Conservation (phyloP, 768 basidiomycete genomes). For the Suillus subaureus region DNA sequence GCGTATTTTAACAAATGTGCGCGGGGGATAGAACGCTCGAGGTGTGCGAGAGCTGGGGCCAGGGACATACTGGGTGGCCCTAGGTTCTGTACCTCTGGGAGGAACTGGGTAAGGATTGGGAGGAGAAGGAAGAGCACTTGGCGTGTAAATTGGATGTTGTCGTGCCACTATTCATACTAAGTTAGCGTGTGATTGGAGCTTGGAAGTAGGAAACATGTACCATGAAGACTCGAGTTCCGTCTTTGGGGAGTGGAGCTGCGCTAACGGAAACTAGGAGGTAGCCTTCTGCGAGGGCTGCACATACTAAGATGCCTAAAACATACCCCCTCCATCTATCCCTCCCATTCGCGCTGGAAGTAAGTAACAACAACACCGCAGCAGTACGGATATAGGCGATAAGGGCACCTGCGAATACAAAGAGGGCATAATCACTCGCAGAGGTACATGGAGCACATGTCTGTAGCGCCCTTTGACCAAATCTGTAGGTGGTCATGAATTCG, state of each 20-base stretch:
- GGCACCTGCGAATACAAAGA: conserved; percentile 58
- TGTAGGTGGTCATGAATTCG: conserved; percentile 26
- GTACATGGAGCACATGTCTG: conserved; percentile 68
- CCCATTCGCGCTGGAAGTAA: conserved; percentile 44
- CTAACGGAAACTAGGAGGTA: conserved; percentile 54
- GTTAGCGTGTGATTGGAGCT: neutral
- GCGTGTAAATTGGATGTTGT: conserved; percentile 55
- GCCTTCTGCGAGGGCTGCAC: conserved; percentile 52
- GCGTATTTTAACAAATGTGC: conserved; percentile 59
- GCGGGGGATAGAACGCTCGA: conserved; percentile 44
- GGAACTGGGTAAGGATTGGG: conserved; percentile 39
- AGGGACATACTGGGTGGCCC: conserved; percentile 32
- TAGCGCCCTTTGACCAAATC: conserved; percentile 70
- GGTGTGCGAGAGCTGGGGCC: conserved; percentile 26
- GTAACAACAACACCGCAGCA: conserved; percentile 46
- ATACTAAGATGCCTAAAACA: conserved; percentile 50
- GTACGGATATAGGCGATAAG: conserved; percentile 63
- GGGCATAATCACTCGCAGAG: conserved; percentile 58
- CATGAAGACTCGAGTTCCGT: conserved; percentile 41
- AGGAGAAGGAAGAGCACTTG: conserved; percentile 59
- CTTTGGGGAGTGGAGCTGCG: conserved; percentile 47
- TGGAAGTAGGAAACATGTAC: conserved; percentile 27
- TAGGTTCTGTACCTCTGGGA: conserved; percentile 8
- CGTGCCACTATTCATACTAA: conserved; percentile 57
- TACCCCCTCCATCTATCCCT: conserved; percentile 47